Evolutionary conservation across 2,329 filamentous ascomycete genomes (phyloP).

Genomic region (Aureobasidium mangrovei): DNA sequence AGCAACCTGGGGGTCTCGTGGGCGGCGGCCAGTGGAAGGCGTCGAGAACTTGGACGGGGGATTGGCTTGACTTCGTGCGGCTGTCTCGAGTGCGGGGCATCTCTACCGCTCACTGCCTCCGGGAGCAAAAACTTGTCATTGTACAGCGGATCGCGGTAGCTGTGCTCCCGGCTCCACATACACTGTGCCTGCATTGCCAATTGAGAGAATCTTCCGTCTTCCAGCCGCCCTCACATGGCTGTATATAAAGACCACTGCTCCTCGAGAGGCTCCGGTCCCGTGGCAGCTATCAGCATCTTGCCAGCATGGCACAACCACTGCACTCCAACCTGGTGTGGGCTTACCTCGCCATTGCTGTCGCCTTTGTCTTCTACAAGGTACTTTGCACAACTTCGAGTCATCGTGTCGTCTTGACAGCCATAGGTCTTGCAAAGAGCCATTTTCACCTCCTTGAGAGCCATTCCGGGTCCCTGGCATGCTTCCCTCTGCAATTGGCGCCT

Average conservation of each 20-base stretch:
- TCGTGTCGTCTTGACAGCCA: background rate
- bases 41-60: background rate
- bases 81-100: background rate
- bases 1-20: no score
- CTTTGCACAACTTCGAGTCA: background rate
- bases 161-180: conserved; percentile 4
- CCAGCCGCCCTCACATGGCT: no score
- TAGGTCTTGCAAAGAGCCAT: conserved; percentile 7
- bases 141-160: background rate
- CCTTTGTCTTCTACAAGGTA: conserved; percentile 6
- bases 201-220: background rate
- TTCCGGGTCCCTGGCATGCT: conserved; percentile 25
- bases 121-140: background rate
- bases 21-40: no score
- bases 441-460: conserved; percentile 19
- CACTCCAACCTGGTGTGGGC: background rate
- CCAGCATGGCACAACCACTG: background rate
- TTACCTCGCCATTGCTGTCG: background rate
- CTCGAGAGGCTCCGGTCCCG: no score
- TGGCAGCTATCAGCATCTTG: no score
- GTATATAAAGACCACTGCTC: no score
- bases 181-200: background rate
- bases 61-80: background rate
- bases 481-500: conserved; percentile 23
- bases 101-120: background rate